phyloP scores from a whole-genome alignment of 2,329 filamentous ascomycete genomes.

The Pyricularia sp. region DNA sequence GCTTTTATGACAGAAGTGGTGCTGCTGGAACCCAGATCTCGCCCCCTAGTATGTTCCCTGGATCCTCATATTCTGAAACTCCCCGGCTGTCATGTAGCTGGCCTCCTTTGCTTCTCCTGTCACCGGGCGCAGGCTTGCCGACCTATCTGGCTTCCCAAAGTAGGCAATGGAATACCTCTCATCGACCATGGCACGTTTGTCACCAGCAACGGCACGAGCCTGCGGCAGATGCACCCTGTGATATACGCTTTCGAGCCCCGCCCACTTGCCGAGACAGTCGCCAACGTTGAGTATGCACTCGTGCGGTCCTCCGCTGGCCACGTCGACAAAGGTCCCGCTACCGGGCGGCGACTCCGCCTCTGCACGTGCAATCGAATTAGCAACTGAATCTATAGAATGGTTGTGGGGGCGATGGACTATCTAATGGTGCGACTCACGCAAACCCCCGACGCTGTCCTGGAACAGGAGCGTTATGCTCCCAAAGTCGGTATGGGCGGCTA shows the following conservation, averaged over 20 bases:
- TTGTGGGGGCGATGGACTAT: too few species aligned
- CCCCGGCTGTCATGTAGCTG: neutral
- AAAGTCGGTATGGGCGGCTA: slow-evolving; percentile 1
- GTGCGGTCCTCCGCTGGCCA: neutral
- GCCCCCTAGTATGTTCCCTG: neutral
- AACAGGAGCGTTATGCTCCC: slow-evolving; percentile 1
- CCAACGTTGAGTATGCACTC: slow-evolving; percentile 1
- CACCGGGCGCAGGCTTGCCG: neutral
- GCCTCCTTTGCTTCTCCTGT: neutral
- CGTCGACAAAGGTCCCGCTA: neutral
- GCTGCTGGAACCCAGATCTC: neutral
- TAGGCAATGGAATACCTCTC: slow-evolving; percentile 1
- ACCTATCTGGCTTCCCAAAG: neutral
- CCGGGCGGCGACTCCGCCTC: neutral
- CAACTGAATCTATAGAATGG: too few species aligned
- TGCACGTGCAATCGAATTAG: neutral
- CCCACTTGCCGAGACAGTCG: neutral
- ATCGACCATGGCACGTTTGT: neutral
- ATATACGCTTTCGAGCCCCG: neutral
- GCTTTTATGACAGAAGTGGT: too few species aligned
- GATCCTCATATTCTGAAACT: slow-evolving; percentile 1
- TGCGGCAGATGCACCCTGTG: neutral
- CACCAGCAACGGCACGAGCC: neutral
- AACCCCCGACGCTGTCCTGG: neutral
- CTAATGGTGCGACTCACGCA: neutral